Evolutionary conservation across 2,329 filamentous ascomycete genomes (phyloP), one percentile per base, ranked within the genome.

Genomic region (Plectosphaerella plurivora): DNA sequence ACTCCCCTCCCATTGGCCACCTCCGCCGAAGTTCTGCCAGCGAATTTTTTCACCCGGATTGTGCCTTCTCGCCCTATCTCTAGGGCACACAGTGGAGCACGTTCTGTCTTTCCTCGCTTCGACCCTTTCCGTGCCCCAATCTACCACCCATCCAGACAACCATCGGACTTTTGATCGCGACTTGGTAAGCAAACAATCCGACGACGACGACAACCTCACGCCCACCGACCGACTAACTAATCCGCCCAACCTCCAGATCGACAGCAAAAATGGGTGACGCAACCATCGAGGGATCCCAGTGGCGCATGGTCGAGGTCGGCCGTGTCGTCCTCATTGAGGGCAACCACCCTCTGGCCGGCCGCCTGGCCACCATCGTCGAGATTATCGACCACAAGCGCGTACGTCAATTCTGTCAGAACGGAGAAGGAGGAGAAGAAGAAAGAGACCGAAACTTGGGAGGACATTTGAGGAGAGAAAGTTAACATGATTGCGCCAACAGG

Each of bases 361-460:
- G 89, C 74, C 85, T 97, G 68, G 95, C 92, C 69, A 81, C 87
- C 69, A 93, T 99, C 71, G 91, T 96, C 78, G 93, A 99, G 87
- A 97, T 99, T 78, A 94, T 99, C 81, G 94, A 99, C 81, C 93
- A 99, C 88, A 97, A 96, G 86, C 91, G 94, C 80, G 94, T 99
- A 96, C 74, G 94, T 91, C 72, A 52, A 47, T 51, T 47, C 48
- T 33, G 28, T 12, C 28, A 5, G 28, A 33, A 22, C 4, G 35
- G 47, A 49, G 35, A 33, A 49, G 28, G 47, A 49, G 47, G 28
- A 33, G 28, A 33, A 33, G 3, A 33, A 33, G 28, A 33, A 33
- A 33, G 11, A 15, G 16, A 16, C 14, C 14, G 15, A 39, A 16
- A 39, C 4, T 12, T 9, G 37, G 46, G 28, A 52, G 45, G 50